A percentile compares a stretch with the other conserved stretches of the same genome.
Evolutionary conservation across 495 filamentous ascomycete species (phyloP).

Genomic region (Cairneyella variabilis): DNA sequence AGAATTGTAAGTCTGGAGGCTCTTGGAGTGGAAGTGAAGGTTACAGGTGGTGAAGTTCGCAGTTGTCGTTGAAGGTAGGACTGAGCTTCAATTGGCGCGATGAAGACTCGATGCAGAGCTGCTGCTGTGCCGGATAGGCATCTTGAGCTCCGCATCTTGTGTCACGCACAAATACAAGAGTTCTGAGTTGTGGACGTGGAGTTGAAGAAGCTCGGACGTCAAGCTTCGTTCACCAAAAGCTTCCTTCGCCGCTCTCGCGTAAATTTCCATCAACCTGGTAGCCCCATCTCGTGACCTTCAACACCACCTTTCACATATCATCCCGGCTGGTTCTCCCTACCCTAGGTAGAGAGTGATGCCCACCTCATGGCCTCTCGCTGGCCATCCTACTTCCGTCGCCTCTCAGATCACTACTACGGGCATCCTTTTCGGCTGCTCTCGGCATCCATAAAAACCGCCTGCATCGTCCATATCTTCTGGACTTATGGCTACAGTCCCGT

Average conservation of each 20-base stretch:
- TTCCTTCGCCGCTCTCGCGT: too few species aligned
- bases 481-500: slow-evolving; percentile 48
- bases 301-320: too few species aligned
- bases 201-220: neutral
- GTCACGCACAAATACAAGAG: too few species aligned
- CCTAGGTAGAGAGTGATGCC: too few species aligned
- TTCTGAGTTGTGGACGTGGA: neutral
- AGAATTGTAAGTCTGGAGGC: neutral
- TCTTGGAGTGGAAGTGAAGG: neutral
- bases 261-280: neutral
- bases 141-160: slow-evolving; percentile 30
- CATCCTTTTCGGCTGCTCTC: slow-evolving; percentile 18
- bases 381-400: too few species aligned
- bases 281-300: neutral
- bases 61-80: slow-evolving; percentile 10
- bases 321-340: too few species aligned
- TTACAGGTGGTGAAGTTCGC: slow-evolving; percentile 14
- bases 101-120: slow-evolving; percentile 37
- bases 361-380: too few species aligned
- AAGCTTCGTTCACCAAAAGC: neutral
- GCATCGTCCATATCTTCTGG: slow-evolving; percentile 55
- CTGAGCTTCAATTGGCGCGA: slow-evolving; percentile 23
- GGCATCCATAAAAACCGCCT: slow-evolving; percentile 39
- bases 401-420: slow-evolving; percentile 1
- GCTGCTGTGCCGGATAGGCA: slow-evolving; percentile 37